These are phyloP conservation scores for Coniochaeta sp. DNA, from an alignment of 2,329 filamentous ascomycete species.

Conservation along the genomic window DNA sequence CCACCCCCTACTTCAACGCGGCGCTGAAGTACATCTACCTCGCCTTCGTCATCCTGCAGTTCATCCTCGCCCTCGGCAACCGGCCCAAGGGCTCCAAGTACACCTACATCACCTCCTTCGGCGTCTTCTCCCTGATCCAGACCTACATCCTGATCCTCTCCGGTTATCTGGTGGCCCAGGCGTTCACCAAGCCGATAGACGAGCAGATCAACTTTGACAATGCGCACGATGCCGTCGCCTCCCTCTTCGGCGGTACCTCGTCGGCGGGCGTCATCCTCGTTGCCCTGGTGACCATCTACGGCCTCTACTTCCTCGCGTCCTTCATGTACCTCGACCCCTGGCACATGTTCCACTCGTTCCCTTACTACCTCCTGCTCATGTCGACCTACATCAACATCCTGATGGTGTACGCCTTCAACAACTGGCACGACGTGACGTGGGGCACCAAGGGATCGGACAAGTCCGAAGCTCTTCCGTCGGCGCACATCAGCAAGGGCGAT, in stretches of 20 bases:
- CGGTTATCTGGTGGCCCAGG: slow-evolving; percentile 76
- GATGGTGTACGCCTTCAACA: slow-evolving; percentile 99
- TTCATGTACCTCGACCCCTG: slow-evolving; percentile 98
- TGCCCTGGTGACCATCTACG: slow-evolving; percentile 87
- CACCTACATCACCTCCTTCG: slow-evolving; percentile 85
- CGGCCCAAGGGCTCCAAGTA: slow-evolving; percentile 92
- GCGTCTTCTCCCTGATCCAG: slow-evolving; percentile 82
- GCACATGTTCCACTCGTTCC: slow-evolving; percentile 99
- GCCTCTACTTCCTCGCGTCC: slow-evolving; percentile 92
- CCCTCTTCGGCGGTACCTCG: slow-evolving; percentile 72
- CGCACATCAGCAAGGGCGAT: slow-evolving; percentile 75
- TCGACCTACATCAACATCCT: slow-evolving; percentile 99
- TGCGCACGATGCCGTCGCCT: slow-evolving; percentile 64
- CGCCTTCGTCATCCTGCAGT: slow-evolving; percentile 86
- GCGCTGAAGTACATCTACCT: slow-evolving; percentile 88
- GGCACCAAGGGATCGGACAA: slow-evolving; percentile 99
- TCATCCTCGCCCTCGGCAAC: slow-evolving; percentile 94
- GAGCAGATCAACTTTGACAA: slow-evolving; percentile 59
- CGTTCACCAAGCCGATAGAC: slow-evolving; percentile 56
- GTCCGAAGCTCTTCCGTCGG: slow-evolving; percentile 85
- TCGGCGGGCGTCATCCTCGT: slow-evolving; percentile 91
- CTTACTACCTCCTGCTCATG: slow-evolving; percentile 84
- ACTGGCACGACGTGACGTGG: slow-evolving; percentile 99
- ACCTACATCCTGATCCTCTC: slow-evolving; percentile 85
- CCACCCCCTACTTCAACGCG: slow-evolving; percentile 85